These are phyloP conservation scores for Eucalyptus polyanthemos DNA, from an alignment of 345 rosid genomes.

Conservation along the genomic window DNA sequence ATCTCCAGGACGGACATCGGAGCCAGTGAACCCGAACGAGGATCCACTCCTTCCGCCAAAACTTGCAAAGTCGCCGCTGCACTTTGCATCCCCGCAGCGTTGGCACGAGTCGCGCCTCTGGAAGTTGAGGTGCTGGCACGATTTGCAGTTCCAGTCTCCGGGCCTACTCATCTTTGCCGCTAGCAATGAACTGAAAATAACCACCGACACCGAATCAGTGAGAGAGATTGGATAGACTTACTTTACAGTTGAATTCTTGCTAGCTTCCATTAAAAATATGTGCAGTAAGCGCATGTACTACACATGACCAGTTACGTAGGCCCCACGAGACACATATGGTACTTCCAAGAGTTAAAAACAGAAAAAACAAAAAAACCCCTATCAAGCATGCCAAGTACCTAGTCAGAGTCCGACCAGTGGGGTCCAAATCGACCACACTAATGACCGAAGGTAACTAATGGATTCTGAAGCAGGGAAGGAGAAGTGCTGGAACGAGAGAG, in stretches of 20 bases:
- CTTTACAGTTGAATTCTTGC: neutral
- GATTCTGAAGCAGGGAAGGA: neutral
- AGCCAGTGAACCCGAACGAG: conserved; percentile 68
- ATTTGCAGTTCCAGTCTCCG: conserved; percentile 89
- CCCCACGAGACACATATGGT: neutral
- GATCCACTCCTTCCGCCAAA: conserved; percentile 42
- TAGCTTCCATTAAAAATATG: neutral
- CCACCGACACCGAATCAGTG: neutral
- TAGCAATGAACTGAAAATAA: neutral
- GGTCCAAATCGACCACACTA: neutral
- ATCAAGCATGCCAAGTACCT: neutral
- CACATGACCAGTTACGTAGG: neutral
- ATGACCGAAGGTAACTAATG: neutral
- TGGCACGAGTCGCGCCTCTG: conserved; percentile 76
- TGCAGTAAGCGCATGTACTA: neutral
- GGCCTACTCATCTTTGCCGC: conserved; percentile 37
- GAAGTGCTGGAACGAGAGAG: neutral
- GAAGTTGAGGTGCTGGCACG: conserved; percentile 74
- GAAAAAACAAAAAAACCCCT: neutral
- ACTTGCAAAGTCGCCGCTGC: conserved; percentile 12
- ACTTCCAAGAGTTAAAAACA: neutral
- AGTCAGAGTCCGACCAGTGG: neutral
- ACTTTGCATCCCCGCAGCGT: conserved; percentile 32
- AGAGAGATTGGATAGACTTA: neutral
- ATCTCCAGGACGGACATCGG: conserved; percentile 91